These are phyloP conservation scores for button mushroom (Agaricus bisporus) DNA, from an alignment of 768 basidiomycete species.

Conservation along the genomic window DNA sequence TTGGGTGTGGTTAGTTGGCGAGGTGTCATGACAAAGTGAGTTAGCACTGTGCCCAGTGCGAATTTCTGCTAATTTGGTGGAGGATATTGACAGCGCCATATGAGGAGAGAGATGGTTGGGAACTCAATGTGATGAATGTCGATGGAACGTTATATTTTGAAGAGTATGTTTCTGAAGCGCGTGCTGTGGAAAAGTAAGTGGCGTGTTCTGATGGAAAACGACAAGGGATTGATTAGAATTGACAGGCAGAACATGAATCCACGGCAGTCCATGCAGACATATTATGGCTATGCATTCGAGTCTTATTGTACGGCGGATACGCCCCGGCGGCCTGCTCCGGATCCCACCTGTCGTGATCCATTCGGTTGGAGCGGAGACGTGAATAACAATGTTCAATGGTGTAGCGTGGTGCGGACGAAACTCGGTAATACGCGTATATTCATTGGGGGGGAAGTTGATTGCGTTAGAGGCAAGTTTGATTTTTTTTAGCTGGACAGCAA, in stretches of 20 bases:
- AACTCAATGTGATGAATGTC: constrained; percentile 76
- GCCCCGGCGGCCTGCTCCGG: constrained; percentile 22
- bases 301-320: constrained; percentile 69
- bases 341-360: constrained; percentile 22
- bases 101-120: constrained; percentile 75
- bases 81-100: constrained; percentile 78
- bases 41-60: background rate
- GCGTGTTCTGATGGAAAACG: background rate
- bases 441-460: constrained; percentile 90
- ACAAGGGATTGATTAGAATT: background rate
- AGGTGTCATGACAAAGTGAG: constrained; percentile 79
- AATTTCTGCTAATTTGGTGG: constrained; percentile 19
- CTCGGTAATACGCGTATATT: constrained; percentile 65
- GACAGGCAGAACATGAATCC: constrained; percentile 61
- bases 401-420: constrained; percentile 82
- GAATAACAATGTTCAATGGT: constrained; percentile 88
- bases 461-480: constrained; percentile 57
- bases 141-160: constrained; percentile 70
- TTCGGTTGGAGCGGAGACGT: constrained; percentile 75
- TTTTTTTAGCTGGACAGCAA: background rate
- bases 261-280: constrained; percentile 57
- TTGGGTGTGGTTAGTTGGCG: constrained; percentile 68
- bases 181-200: constrained; percentile 59
- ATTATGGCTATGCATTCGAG: constrained; percentile 88
- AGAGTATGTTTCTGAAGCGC: constrained; percentile 58